phyloP scores from a whole-genome alignment of 169 alveolate species.

The Plasmodium gonderi region DNA sequence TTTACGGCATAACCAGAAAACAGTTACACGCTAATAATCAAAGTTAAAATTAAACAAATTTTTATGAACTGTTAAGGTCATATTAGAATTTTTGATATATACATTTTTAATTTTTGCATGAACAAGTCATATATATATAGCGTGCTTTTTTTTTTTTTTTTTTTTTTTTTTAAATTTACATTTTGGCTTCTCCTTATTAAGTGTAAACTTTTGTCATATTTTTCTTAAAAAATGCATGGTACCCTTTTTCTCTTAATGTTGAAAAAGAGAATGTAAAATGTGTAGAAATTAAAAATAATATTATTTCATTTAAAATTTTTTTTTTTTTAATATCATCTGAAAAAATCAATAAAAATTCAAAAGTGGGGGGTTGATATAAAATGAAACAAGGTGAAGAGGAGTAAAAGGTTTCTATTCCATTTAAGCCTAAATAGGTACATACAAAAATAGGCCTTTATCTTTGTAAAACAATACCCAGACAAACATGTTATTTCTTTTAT shows the following conservation, averaged over 20 bases:
- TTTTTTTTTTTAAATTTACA: background rate
- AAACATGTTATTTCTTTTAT: background rate
- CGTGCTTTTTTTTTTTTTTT: conserved; percentile 1
- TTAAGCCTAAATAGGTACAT: background rate
- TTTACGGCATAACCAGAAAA: background rate
- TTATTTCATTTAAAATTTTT: background rate
- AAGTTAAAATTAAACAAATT: background rate
- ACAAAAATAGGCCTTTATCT: background rate
- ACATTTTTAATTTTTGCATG: conserved; percentile 4
- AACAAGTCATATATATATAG: conserved; percentile 10
- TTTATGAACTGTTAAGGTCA: conserved; percentile 12
- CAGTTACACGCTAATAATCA: background rate
- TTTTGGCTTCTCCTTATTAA: background rate
- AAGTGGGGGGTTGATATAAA: no score
- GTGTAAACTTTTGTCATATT: background rate
- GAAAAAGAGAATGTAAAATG: background rate
- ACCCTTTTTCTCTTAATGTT: background rate
- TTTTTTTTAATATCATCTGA: background rate
- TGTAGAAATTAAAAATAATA: background rate
- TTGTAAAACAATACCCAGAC: background rate
- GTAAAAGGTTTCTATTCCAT: background rate
- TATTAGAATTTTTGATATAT: background rate
- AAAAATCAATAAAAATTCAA: background rate
- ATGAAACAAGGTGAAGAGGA: background rate
- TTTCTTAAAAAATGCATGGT: background rate